Evolutionary conservation across 768 basidiomycete species (phyloP), one percentile per base, ranked within the genome.

Genomic region (Polyporus arcularius): DNA sequence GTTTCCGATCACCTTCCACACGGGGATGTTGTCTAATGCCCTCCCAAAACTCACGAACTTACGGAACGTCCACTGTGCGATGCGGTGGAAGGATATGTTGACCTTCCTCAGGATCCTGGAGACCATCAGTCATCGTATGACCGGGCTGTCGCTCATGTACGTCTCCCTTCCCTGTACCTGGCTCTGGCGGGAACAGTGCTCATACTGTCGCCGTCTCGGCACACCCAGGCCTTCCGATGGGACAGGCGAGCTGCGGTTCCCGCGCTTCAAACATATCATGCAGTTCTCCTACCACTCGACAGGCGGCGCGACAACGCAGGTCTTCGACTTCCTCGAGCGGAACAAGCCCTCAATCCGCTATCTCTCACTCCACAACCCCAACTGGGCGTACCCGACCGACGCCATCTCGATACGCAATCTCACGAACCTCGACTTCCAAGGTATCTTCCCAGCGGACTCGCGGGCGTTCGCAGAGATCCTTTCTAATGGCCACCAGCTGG

Each of bases 11-110:
- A 80, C 84, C 1, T 90, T 89, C 70, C 86, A 88, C 72, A 84
- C 82, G 26, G 85, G 86, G 30, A 89, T 90, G 83, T 74, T 90
- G 55, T 80, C 83, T 18, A 90, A 89, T 47, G 85, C 86, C 3
- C 75, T 90, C 10, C 86, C 87, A 9, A 86, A 85, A 66, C 69
- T 90, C 31, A 71, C 73, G 52, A 87, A 84, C 64, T 75, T 90
- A 39, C 77, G 81, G 32, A 85, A 84, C 57, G 80, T 87, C 2
- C 82, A 85, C 68, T 83, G 87, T 46, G 80, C 80, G n/a, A 85
- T 86, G 15, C 75, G 79, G 1, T 78, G 75, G 41, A 83, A 85
- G 16, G 78, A 83, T 40, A 79, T 88, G 47, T 65, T 75, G 9
- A 78, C 81, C 2, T 77, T 88, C 30, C 70, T 88, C 35, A 76